phyloP scores from a whole-genome alignment of 75 land plant genomes.

The Selaginella tamariscina region DNA sequence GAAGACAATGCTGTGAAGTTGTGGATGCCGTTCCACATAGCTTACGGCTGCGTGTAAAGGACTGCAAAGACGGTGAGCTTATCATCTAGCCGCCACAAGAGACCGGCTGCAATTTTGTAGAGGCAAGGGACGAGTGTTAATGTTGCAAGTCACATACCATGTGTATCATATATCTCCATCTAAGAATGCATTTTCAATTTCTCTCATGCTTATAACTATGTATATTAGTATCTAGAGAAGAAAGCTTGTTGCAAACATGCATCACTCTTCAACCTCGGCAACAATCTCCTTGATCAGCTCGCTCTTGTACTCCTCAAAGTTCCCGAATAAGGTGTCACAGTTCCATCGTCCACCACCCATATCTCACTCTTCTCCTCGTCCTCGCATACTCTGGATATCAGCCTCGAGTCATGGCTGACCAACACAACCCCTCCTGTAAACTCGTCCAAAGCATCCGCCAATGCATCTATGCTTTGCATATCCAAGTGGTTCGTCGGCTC shows the following conservation, averaged over 20 bases:
- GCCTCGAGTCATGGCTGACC: constrained; percentile 88
- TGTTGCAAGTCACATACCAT: too few relatives aligned
- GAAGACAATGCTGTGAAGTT: background rate
- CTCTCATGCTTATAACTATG: too few relatives aligned
- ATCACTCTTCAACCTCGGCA: constrained; percentile 67
- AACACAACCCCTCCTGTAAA: constrained; percentile 89
- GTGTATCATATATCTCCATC: background rate
- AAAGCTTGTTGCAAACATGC: constrained; percentile 1
- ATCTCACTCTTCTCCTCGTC: constrained; percentile 81
- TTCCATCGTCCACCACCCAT: constrained; percentile 89
- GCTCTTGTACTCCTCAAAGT: constrained; percentile 70
- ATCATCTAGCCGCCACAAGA: too few relatives aligned
- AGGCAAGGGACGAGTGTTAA: too few relatives aligned
- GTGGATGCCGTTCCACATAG: background rate
- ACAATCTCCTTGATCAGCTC: constrained; percentile 58
- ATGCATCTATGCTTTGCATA: constrained; percentile 93
- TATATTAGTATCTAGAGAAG: too few relatives aligned
- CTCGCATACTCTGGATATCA: constrained; percentile 88
- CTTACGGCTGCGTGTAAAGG: background rate
- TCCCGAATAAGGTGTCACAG: constrained; percentile 47
- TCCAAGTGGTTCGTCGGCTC: constrained; percentile 96
- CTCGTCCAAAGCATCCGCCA: constrained; percentile 86
- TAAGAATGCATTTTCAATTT: background rate
- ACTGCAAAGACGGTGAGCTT: background rate
- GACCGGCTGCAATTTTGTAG: too few relatives aligned